Evolutionary conservation across 1,284 basidiomycete species (phyloP).

Genomic region (Marasmius sp.): DNA sequence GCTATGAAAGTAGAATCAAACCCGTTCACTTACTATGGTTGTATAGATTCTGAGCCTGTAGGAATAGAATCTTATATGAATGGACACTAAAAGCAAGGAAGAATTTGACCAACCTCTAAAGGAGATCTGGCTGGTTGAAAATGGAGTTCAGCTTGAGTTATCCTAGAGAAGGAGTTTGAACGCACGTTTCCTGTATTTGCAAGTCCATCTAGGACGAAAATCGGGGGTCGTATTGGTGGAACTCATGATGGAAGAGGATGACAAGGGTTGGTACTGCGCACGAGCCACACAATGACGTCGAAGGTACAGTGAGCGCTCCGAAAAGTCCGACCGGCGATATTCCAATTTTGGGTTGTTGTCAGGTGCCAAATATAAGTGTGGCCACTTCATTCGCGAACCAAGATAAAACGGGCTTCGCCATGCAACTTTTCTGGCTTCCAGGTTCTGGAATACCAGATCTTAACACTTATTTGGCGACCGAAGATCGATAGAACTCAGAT

Average conservation of each 20-base stretch:
- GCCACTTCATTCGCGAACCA: too few relatives aligned
- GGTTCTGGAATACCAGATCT: too few relatives aligned
- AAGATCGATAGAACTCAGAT: too few relatives aligned
- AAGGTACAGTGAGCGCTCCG: too few relatives aligned
- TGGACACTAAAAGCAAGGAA: neutral
- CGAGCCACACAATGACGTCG: too few relatives aligned
- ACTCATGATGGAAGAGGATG: neutral
- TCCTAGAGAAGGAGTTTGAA: neutral
- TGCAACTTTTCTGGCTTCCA: too few relatives aligned
- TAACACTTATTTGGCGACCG: too few relatives aligned
- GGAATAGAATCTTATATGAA: neutral
- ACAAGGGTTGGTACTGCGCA: too few relatives aligned
- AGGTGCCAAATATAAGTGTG: too few relatives aligned
- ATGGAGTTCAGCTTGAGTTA: neutral
- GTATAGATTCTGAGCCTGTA: slow-evolving; percentile 14
- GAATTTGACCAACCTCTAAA: slow-evolving; percentile 6
- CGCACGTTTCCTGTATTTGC: slow-evolving; percentile 14
- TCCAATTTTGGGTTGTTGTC: too few relatives aligned
- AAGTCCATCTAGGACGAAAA: slow-evolving; percentile 15
- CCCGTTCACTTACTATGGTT: slow-evolving; percentile 9
- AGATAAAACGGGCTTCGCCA: too few relatives aligned
- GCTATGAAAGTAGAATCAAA: neutral
- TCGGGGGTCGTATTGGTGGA: neutral
- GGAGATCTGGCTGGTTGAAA: slow-evolving; percentile 9
- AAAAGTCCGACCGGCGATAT: too few relatives aligned